Evolutionary conservation across 768 basidiomycete genomes (phyloP), one percentile per base, ranked within the genome.

Genomic region (Tylopilus cervinicoccineus): DNA sequence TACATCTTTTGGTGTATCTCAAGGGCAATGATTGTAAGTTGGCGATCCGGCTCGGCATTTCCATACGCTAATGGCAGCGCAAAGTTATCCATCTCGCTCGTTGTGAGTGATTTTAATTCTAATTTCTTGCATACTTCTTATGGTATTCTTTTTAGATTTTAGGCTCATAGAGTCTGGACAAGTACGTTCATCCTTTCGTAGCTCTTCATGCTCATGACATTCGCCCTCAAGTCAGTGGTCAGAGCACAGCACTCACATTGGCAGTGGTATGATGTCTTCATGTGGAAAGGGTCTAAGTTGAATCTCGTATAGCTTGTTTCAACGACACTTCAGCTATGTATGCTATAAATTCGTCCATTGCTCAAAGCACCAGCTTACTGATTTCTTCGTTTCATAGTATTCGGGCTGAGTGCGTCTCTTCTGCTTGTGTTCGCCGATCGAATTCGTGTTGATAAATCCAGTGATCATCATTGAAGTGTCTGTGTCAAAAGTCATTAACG

Each of bases 101-200:
- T 38, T n/a, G 45, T 38, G 37, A 46, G 45, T 46, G 10, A 6
- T 38, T 23, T 2, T 13, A 6, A 13, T 13, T n/a, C n/a, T n/a
- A n/a, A n/a, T n/a, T n/a, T n/a, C n/a, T n/a, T n/a, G n/a, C n/a
- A n/a, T n/a, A 6, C 28, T 20, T 36, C 44, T 42, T 12, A 45
- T 23, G 4, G 1, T 2, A 12, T 19, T 19, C 22, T 23, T 24
- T 36, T 24, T 27, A 60, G 59, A 20, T 60, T 60, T 37, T 60
- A 60, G 27, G 46, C 59, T 19, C 48, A 60, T 12, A 48, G 59
- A 38, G 50, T 60, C 17, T 60, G 59, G 55, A 60, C 57, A 52
- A 55, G 59, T 60, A 39, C 27, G 59, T 45, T 29, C 19, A 16
- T 43, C 12, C 11, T 27, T 4, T 16, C 13, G 4, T 11, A 8